Base-by-base conservation (phyloP, 2,329 filamentous ascomycete genomes). In the Claviceps monticola region DNA sequence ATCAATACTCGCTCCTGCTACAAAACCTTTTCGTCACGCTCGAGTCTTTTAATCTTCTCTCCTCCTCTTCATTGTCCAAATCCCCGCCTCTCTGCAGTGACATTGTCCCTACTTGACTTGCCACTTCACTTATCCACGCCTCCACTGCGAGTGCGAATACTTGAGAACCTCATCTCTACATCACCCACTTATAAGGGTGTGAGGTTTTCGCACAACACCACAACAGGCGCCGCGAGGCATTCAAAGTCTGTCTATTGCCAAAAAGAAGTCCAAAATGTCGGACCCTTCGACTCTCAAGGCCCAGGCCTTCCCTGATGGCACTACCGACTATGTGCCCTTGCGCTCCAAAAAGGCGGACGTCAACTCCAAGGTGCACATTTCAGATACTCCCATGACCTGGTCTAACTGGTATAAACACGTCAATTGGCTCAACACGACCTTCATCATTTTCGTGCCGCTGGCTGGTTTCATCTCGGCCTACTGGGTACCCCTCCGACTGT, bases 391-490 rank as follows among this genome's bases (percentile, higher is more conserved):
- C 53, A 83, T 94, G 60, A 95, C 87, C 54, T 77, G 75, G 69
- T 73, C 75, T 62, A 95, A 95, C 74, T 93, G 87, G 86, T 83
- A 89, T 72, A 84, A 90, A 72, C 89, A 95, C 66, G 78, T 95
- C 74, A 89, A 95, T 77, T 95, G 89, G 88, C 77, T 95, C 59
- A 95, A 95, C 68, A 83, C 87, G 56, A 78, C 75, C 56, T 78
- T 95, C 66, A 91, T 95, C 66, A 68, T 94, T 58, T 75, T 84
- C 59, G 77, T 95, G 46, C 89, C 90, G 43, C 56, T 90, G 47
- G 74, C 79, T 53, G 89, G 89, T 56, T 78, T 84, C 64, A 69
- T 93, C 60, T 77, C 80, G 51, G 77, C 88, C 49, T 81, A 86
- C 70, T 95, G 84, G 83, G 84, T 88, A 46, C 87, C 88, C 52